These are phyloP conservation scores for Trametes maxima DNA, from an alignment of 768 basidiomycete species.

Conservation along the genomic window DNA sequence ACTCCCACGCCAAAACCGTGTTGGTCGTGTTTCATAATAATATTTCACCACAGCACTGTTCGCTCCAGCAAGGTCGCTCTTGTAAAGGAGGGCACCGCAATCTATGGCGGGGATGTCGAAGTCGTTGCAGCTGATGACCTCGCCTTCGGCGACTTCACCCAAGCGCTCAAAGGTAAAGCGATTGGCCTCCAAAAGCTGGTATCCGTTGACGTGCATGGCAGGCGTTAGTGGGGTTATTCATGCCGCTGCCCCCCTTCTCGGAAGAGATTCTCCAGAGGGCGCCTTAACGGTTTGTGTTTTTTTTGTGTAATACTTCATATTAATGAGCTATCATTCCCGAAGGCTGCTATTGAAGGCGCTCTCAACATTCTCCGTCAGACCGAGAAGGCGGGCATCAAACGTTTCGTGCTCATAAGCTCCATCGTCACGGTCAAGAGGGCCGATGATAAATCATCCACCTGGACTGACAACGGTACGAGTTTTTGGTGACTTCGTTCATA, in stretches of 20 bases:
- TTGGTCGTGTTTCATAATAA: no score
- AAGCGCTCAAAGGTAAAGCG: constrained; percentile 29
- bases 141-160: constrained; percentile 25
- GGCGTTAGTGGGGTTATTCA: constrained; percentile 25
- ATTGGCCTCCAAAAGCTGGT: no score
- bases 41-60: constrained; percentile 9
- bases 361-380: constrained; percentile 44
- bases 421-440: neutral
- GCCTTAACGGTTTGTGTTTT: constrained; percentile 6
- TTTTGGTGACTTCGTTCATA: neutral
- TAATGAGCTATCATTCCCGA: neutral
- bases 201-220: neutral
- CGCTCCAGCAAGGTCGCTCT: constrained; percentile 21
- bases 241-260: constrained; percentile 12
- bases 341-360: constrained; percentile 27
- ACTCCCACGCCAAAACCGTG: no score
- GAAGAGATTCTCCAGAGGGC: constrained; percentile 3
- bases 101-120: constrained; percentile 26
- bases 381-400: constrained; percentile 42
- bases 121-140: constrained; percentile 28
- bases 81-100: constrained; percentile 4
- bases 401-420: constrained; percentile 46
- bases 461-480: constrained; percentile 13
- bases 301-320: neutral
- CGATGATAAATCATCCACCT: neutral